Evolutionary conservation across 1,284 basidiomycete genomes (phyloP).

Genomic region (Tetrapyrgos nigripes): DNA sequence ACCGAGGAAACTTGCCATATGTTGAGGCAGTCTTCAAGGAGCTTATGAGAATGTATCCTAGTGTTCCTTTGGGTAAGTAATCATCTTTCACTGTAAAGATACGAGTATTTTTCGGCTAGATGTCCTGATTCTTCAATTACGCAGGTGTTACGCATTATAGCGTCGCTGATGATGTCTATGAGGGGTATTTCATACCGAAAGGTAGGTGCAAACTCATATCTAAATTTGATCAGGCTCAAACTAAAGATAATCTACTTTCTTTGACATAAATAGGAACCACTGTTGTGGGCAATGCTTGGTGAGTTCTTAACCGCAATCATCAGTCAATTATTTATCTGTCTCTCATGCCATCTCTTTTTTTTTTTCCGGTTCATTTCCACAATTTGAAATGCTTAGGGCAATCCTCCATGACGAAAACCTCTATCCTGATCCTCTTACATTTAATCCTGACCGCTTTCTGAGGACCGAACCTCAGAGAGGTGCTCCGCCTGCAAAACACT

Average conservation of each 20-base stretch:
- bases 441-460: constrained; percentile 35
- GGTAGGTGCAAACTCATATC: constrained; percentile 9
- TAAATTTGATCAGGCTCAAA: no score
- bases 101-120: neutral
- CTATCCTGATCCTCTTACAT: constrained; percentile 36
- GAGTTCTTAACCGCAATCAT: neutral
- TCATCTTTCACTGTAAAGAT: no score
- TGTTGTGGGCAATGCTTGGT: constrained; percentile 29
- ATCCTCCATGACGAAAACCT: constrained; percentile 34
- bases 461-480: constrained; percentile 2
- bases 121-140: neutral
- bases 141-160: constrained; percentile 20
- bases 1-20: constrained; percentile 36
- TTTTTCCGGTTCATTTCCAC: no score
- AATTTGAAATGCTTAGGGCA: constrained; percentile 22
- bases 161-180: constrained; percentile 15
- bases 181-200: constrained; percentile 30
- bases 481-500: constrained; percentile 20
- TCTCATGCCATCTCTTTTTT: no score
- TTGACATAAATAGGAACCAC: constrained; percentile 6
- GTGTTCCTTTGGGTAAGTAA: constrained; percentile 25
- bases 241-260: neutral
- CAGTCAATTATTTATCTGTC: no score
- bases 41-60: constrained; percentile 37
- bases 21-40: constrained; percentile 39